Conservation (phyloP, 257 asterid genomes). For the Solanum sitiens region DNA sequence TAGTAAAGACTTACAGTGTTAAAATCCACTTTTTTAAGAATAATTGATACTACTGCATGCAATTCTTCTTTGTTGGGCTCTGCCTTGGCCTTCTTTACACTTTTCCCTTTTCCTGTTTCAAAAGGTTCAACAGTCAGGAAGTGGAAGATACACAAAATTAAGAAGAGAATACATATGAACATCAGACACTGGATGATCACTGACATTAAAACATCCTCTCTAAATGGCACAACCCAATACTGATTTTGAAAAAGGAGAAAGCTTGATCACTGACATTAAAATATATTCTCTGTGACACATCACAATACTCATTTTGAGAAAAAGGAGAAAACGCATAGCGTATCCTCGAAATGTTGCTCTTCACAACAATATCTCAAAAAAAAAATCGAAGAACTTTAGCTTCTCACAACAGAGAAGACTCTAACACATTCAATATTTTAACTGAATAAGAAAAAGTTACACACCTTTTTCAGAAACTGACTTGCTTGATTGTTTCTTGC, state of each 20-base stretch:
- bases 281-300: background rate
- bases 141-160: background rate
- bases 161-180: background rate
- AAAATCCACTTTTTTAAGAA: slow-evolving; percentile 83
- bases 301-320: background rate
- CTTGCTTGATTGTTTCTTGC: slow-evolving; percentile 35
- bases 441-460: background rate
- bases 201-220: background rate
- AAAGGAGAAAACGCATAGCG: background rate
- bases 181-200: background rate
- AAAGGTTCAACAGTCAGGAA: background rate
- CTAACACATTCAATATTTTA: background rate
- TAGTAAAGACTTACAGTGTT: slow-evolving; percentile 46
- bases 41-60: slow-evolving; percentile 40
- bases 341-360: background rate
- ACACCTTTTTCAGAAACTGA: slow-evolving; percentile 19
- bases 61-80: slow-evolving; percentile 67
- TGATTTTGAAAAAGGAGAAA: background rate
- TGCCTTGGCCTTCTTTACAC: slow-evolving; percentile 23
- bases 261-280: background rate
- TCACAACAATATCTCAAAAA: background rate
- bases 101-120: slow-evolving; percentile 35
- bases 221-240: background rate
- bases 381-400: background rate
- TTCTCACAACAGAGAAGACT: background rate